Evolutionary conservation across 768 basidiomycete species (phyloP).

Genomic region (Exidia glandulosa): DNA sequence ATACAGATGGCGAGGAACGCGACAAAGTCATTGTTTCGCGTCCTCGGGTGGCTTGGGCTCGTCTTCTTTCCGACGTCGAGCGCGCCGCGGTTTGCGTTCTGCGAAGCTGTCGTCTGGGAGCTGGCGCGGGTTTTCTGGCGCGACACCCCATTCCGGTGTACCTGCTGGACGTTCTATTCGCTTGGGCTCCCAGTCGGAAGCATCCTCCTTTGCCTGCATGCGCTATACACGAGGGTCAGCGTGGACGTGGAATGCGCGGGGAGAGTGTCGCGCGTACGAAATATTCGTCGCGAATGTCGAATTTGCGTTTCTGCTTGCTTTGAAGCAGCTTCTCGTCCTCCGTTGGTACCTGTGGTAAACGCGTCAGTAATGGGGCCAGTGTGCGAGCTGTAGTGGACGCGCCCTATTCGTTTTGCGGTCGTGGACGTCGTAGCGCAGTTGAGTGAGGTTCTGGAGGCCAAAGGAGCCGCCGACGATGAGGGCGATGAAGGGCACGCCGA

Average conservation of each 20-base stretch:
- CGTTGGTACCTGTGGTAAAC: slow-evolving; percentile 36
- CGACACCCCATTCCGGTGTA: slow-evolving; percentile 88
- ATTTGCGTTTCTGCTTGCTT: slow-evolving; percentile 58
- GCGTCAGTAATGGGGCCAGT: not conserved
- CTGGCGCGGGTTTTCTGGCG: slow-evolving; percentile 29
- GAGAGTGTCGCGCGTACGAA: slow-evolving; percentile 51
- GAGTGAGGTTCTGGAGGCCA: slow-evolving; percentile 71
- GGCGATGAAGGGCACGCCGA: slow-evolving; percentile 79
- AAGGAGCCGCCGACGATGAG: slow-evolving; percentile 83
- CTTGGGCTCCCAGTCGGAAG: slow-evolving; percentile 76
- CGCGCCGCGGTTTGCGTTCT: not conserved
- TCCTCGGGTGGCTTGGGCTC: not conserved
- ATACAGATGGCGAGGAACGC: not conserved
- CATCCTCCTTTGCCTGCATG: slow-evolving; percentile 47
- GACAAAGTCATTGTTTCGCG: not conserved
- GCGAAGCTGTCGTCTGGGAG: not conserved
- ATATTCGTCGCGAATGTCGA: slow-evolving; percentile 93
- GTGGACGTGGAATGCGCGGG: not conserved
- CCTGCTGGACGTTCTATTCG: slow-evolving; percentile 76
- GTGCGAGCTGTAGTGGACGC: slow-evolving; percentile 5
- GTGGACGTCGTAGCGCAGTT: slow-evolving; percentile 84
- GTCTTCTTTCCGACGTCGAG: not conserved
- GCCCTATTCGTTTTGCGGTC: slow-evolving; percentile 41
- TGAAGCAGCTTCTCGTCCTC: slow-evolving; percentile 72
- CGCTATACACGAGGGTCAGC: slow-evolving; percentile 33